Conservation (phyloP, 768 basidiomycete genomes). For the Lactarius sanguifluus region DNA sequence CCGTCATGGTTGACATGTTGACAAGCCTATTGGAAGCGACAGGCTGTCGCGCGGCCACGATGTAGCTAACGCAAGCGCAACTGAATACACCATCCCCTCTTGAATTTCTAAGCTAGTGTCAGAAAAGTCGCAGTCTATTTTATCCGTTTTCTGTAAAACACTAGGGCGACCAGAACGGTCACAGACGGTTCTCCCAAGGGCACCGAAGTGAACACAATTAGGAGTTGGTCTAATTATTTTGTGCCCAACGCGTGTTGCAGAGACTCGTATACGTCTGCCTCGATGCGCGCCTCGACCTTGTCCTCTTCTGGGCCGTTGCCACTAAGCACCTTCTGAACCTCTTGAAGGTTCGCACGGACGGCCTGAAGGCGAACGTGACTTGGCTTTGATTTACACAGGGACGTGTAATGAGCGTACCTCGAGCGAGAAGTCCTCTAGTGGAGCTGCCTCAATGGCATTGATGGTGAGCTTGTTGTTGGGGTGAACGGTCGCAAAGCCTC, state of each 20-base stretch:
- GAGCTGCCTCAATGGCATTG: conserved; percentile 95
- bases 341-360: conserved; percentile 83
- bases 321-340: conserved; percentile 76
- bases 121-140: conserved; percentile 5
- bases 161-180: neutral
- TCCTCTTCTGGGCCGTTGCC: conserved; percentile 91
- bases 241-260: conserved; percentile 79
- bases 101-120: neutral
- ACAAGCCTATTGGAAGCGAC: neutral
- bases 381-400: neutral
- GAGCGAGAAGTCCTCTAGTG: conserved; percentile 83
- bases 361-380: conserved; percentile 51
- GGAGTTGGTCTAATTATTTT: conserved; percentile 38
- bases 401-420: conserved; percentile 61
- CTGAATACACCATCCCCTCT: neutral
- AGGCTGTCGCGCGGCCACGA: neutral
- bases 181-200: neutral
- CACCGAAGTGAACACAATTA: conserved; percentile 7
- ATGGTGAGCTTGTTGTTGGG: conserved; percentile 96
- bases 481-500: conserved; percentile 97
- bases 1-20: neutral
- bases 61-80: neutral
- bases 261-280: conserved; percentile 95
- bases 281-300: conserved; percentile 90
- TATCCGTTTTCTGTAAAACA: neutral